A percentile compares a stretch with the other conserved stretches of the same genome.
Conservation (phyloP, 192 early-diverging fungal genomes). For the Backusella macrospora region DNA sequence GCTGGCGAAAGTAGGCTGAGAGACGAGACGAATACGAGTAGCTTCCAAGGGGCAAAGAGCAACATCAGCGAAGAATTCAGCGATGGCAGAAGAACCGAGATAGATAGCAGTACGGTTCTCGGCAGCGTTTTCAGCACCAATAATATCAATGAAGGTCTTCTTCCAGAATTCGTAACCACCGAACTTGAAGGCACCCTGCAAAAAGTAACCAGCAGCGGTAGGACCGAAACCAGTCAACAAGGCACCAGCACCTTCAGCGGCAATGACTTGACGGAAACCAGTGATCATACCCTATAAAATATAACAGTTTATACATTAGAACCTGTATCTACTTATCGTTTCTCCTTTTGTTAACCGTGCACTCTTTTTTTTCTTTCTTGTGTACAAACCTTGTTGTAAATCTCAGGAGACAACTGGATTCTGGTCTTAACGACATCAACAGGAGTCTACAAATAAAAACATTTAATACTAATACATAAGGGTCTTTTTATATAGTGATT, state of each 20-base stretch:
- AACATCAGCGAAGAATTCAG: conserved; percentile 80
- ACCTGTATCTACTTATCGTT: neutral
- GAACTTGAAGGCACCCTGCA: conserved; percentile 71
- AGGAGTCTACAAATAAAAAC: conserved; percentile 28
- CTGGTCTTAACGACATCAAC: conserved; percentile 80
- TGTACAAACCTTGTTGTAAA: conserved; percentile 58
- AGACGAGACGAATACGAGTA: conserved; percentile 73
- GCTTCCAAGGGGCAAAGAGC: conserved; percentile 75
- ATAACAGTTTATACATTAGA: neutral
- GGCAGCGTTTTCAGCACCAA: conserved; percentile 58
- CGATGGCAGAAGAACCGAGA: conserved; percentile 63
- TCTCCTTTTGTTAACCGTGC: neutral
- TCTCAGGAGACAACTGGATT: conserved; percentile 66
- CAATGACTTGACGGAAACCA: conserved; percentile 54
- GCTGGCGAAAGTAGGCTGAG: conserved; percentile 65
- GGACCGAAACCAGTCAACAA: conserved; percentile 68
- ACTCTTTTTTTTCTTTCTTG: neutral
- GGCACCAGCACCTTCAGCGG: conserved; percentile 59
- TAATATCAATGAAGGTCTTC: conserved; percentile 51
- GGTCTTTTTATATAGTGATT: neutral
- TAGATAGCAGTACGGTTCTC: conserved; percentile 69
- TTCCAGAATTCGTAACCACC: conserved; percentile 74
- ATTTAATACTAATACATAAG: conserved; percentile 7
- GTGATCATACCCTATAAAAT: conserved; percentile 48
- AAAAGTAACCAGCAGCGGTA: conserved; percentile 64